Conservation (phyloP, 2,329 filamentous ascomycete genomes). For the Aureobasidium mangrovei region DNA sequence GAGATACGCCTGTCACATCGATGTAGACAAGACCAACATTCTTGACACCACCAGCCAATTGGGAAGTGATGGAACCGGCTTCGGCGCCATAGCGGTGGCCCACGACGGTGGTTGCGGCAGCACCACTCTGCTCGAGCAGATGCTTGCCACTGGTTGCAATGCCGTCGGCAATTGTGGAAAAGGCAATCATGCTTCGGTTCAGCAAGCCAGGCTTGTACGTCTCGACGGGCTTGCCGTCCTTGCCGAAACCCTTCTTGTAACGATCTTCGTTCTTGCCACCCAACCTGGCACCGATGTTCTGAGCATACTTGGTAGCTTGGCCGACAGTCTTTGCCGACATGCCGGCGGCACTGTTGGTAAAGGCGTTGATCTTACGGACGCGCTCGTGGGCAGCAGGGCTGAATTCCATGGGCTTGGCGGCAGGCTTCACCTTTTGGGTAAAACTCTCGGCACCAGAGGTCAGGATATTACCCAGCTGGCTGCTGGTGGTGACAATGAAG, state of each 20-base stretch:
- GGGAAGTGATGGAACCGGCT: slow-evolving; percentile 66
- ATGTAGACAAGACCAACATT: slow-evolving; percentile 97
- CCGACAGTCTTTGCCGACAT: slow-evolving; percentile 81
- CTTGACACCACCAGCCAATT: slow-evolving; percentile 79
- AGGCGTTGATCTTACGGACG: slow-evolving; percentile 81
- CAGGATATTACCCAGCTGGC: slow-evolving; percentile 68
- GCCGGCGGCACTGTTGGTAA: slow-evolving; percentile 69
- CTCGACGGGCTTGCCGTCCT: slow-evolving; percentile 55
- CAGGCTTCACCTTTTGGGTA: slow-evolving; percentile 69
- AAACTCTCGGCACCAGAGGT: slow-evolving; percentile 71
- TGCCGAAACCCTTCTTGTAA: slow-evolving; percentile 54
- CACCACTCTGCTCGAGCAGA: slow-evolving; percentile 63
- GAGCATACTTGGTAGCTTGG: slow-evolving; percentile 71
- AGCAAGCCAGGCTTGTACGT: slow-evolving; percentile 82
- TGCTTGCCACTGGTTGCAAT: slow-evolving; percentile 79
- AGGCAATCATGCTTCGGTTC: slow-evolving; percentile 95
- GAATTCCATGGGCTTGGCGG: slow-evolving; percentile 76
- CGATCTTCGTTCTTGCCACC: slow-evolving; percentile 50
- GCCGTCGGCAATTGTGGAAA: slow-evolving; percentile 87
- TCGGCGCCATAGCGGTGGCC: slow-evolving; percentile 83
- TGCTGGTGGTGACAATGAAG: slow-evolving; percentile 80
- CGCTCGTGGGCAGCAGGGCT: slow-evolving; percentile 73
- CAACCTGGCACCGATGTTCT: slow-evolving; percentile 76
- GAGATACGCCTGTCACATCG: slow-evolving; percentile 85
- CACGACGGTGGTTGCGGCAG: slow-evolving; percentile 77